Evolutionary conservation across 495 filamentous ascomycete genomes (phyloP).

Genomic region (Aspergillus bridgeri): DNA sequence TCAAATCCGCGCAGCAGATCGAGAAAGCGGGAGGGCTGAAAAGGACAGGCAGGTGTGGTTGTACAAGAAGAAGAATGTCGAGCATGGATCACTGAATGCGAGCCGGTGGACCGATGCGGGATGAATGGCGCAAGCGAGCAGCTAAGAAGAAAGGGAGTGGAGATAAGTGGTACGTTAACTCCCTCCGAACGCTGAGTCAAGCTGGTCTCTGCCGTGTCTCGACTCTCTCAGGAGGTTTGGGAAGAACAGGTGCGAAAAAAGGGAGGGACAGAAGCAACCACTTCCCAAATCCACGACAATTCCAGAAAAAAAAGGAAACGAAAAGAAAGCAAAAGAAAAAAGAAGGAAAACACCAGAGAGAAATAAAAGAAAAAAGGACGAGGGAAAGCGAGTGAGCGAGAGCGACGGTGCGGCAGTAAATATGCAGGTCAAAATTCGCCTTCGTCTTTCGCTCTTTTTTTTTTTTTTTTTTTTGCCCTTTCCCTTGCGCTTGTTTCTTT

Average conservation of each 20-base stretch:
- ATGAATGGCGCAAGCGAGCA: conserved; percentile 68
- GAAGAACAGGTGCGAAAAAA: no score
- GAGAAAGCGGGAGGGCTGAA: conserved; percentile 13
- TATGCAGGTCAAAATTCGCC: conserved; percentile 5
- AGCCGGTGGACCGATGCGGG: conserved; percentile 70
- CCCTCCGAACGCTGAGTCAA: conserved; percentile 16
- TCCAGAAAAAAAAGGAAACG: conserved; percentile 21
- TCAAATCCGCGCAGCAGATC: conserved; percentile 43
- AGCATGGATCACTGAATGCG: conserved; percentile 35
- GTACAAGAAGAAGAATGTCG: conserved; percentile 20
- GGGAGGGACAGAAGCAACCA: background rate
- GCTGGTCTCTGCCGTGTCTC: conserved; percentile 8
- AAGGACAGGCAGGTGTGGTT: conserved; percentile 30
- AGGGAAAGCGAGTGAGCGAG: background rate
- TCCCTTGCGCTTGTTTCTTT: conserved; percentile 3
- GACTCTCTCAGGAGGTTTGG: conserved; percentile 7
- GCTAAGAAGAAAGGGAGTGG: conserved; percentile 26
- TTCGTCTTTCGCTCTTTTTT: background rate
- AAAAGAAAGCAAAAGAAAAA: conserved; percentile 7
- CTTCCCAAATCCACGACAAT: conserved; percentile 11
- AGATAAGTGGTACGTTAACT: conserved; percentile 20
- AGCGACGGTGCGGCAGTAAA: background rate
- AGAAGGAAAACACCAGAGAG: background rate
- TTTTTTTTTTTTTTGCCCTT: background rate
- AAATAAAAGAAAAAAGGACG: background rate